A percentile compares a stretch with the other conserved stretches of the same genome.
These are phyloP conservation scores for Candida germanica DNA, from an alignment of 805 yeast genomes.

Conservation along the genomic window DNA sequence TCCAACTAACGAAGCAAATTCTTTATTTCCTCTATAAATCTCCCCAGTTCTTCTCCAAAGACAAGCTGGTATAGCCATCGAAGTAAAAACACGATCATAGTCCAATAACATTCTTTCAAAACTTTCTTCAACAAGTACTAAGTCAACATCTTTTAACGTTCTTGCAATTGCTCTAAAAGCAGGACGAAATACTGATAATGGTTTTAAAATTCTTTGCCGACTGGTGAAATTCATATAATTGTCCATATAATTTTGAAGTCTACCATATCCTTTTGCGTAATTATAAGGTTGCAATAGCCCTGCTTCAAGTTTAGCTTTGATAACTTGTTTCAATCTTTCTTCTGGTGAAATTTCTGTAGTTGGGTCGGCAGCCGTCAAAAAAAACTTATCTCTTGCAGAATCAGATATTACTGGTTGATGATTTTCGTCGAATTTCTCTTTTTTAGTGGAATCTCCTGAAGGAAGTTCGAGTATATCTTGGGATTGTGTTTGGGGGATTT, in stretches of 20 bases:
- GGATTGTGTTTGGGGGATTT: background rate
- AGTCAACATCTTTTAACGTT: slow-evolving; percentile 84
- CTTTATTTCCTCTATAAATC: slow-evolving; percentile 91
- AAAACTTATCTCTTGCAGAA: slow-evolving; percentile 88
- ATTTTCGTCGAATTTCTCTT: slow-evolving; percentile 2
- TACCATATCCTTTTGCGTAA: slow-evolving; percentile 89
- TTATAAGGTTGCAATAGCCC: slow-evolving; percentile 90
- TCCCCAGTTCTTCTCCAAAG: slow-evolving; percentile 97
- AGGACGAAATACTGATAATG: slow-evolving; percentile 81
- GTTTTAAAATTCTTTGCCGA: slow-evolving; percentile 80
- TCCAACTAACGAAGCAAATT: slow-evolving; percentile 90
- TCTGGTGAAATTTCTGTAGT: slow-evolving; percentile 92
- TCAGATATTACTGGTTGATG: slow-evolving; percentile 53
- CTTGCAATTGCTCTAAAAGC: slow-evolving; percentile 92
- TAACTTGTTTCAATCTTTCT: slow-evolving; percentile 87
- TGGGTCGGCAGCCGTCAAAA: slow-evolving; percentile 95
- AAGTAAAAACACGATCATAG: slow-evolving; percentile 91
- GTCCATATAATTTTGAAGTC: slow-evolving; percentile 89
- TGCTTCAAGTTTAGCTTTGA: slow-evolving; percentile 90
- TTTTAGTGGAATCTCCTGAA: background rate
- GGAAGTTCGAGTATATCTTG: background rate
- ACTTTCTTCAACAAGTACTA: slow-evolving; percentile 88
- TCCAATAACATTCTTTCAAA: slow-evolving; percentile 92
- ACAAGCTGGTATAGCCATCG: slow-evolving; percentile 98
- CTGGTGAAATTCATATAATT: slow-evolving; percentile 83